Base-by-base conservation (phyloP, 129 eudicot genomes). In the Centella asiatica region DNA sequence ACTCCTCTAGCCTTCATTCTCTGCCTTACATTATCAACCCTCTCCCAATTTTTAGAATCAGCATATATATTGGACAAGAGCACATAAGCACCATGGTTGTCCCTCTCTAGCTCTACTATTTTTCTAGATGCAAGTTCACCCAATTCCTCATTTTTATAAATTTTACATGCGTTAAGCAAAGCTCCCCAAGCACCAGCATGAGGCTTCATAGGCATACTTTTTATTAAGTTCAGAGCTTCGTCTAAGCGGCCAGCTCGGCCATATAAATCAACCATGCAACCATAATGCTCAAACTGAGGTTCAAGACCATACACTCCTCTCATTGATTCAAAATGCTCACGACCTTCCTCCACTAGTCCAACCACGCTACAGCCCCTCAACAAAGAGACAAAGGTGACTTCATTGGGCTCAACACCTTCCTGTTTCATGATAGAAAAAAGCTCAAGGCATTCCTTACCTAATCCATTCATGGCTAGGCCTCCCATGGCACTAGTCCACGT, bases 301-400 rank as follows among this genome's bases (percentile, higher is more conserved):
- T 57, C 11, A 57, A 57, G 28, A 33, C 63, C 63, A 57, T 33
- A 57, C 63, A 34, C 1, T 19, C 36, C 20, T 24, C 46, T 33
- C 63, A 57, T 57, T 3, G 31, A 57, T 57, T 57, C 44, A 57
- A 57, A 57, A 57, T 57, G 23, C 44, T 37, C 23, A 17, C 2
- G 62, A 57, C 62, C 62, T 57, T 57, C 62, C 26, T 57, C 62
- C 44, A 57, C 63, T n/a, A 57, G 63, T 57, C 63, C 63, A 57
- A 20, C 46, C 44, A 34, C 45, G 1, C 63, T 34, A 33, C 63
- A 33, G 34, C 45, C 44, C 28, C 24, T 57, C 63, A 57, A 57
- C 5, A 57, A 19, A 3, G 63, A 57, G 23, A 60, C 48, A 24
- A 40, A 60, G 5, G 66, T 60, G 33, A 39, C 34, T 29, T 20